A percentile compares a stretch with the other conserved stretches of the same genome.
Conservation (phyloP, 2,329 filamentous ascomycete species). For the Hymenoscyphus scutula region DNA sequence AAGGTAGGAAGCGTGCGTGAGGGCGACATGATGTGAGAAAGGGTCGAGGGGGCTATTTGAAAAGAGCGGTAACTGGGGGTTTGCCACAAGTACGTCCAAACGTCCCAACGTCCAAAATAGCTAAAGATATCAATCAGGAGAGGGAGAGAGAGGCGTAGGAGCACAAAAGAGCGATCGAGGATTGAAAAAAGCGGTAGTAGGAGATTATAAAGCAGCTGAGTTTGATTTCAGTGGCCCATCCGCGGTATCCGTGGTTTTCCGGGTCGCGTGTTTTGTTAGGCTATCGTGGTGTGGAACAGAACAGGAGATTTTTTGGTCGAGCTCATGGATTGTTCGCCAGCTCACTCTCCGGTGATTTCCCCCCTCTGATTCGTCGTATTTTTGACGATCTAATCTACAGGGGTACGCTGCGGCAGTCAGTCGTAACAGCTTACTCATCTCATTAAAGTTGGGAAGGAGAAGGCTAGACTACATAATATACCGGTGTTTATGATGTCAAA, state of each 20-base stretch:
- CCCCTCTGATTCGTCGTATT: slow-evolving; percentile 1
- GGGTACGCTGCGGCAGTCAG: not conserved
- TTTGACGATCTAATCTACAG: not conserved
- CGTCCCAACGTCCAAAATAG: not conserved
- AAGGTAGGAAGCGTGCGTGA: slow-evolving; percentile 80
- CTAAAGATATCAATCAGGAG: not conserved
- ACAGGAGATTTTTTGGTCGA: slow-evolving; percentile 16
- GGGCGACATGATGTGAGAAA: slow-evolving; percentile 58
- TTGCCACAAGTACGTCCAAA: not conserved
- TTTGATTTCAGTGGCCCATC: not conserved
- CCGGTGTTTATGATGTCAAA: too few species aligned
- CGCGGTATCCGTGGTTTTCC: slow-evolving; percentile 2
- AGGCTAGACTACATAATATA: too few species aligned
- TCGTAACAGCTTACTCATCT: too few species aligned
- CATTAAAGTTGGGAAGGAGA: too few species aligned
- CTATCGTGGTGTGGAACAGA: not conserved
- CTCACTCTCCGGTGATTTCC: not conserved
- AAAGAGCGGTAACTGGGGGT: not conserved
- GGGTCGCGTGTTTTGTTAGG: slow-evolving; percentile 9
- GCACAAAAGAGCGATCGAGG: not conserved
- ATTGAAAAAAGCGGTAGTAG: not conserved
- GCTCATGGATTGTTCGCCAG: not conserved
- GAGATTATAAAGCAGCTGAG: not conserved
- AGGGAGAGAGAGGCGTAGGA: not conserved
- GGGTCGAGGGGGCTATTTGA: not conserved